These are phyloP conservation scores for Tanacetum coccineum DNA, from an alignment of 129 eudicot species.

Conservation along the genomic window DNA sequence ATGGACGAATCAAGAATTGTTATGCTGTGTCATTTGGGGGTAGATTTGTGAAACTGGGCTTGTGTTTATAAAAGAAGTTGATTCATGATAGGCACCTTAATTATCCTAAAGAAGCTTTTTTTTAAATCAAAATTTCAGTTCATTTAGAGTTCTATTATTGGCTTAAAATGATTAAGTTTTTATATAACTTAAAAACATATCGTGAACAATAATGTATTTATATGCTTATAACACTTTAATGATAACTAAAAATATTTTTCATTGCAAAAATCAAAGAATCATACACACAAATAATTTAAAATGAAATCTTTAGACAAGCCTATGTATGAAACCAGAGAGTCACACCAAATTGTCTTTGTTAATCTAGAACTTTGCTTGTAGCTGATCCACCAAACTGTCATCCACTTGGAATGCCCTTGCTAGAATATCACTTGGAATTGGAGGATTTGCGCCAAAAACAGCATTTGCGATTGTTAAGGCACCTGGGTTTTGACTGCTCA, in stretches of 20 bases:
- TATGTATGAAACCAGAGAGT: not conserved
- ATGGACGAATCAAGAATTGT: no score
- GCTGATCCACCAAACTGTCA: conserved; percentile 10
- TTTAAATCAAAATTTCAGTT: not conserved
- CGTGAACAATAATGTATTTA: not conserved
- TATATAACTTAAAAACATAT: no score
- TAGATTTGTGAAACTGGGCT: no score
- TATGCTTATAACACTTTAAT: not conserved
- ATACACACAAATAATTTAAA: conserved; percentile 1
- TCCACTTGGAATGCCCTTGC: conserved; percentile 18
- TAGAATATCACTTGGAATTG: conserved; percentile 9
- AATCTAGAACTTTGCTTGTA: conserved; percentile 29
- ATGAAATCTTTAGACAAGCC: not conserved
- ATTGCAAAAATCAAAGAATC: not conserved
- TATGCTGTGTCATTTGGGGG: no score
- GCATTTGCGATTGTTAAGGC: conserved; percentile 15
- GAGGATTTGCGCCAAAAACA: conserved; percentile 21
- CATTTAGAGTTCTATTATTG: not conserved
- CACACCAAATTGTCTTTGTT: not conserved
- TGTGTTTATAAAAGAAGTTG: no score
- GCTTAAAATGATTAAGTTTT: not conserved
- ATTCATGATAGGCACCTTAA: no score
- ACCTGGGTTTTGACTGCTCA: conserved; percentile 45
- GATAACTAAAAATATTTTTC: not conserved
- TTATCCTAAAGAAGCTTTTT: no score